A percentile compares a stretch with the other conserved stretches of the same genome.
Conservation (phyloP, 805 yeast species). For the Metschnikowia proteae region DNA sequence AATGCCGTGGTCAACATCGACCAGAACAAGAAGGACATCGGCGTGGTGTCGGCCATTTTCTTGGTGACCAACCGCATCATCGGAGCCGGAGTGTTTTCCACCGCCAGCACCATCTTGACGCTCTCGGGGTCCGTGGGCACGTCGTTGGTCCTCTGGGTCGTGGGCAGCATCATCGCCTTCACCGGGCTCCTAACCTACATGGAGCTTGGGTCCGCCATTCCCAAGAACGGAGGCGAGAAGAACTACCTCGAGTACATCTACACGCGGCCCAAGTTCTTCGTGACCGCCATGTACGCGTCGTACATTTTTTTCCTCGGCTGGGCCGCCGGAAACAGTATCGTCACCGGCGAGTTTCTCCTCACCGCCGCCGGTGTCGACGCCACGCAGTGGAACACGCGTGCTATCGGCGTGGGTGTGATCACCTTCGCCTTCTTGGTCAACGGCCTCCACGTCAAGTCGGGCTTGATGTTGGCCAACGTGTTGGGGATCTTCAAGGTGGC, state of each 20-base stretch:
- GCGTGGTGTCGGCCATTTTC: constrained; percentile 37
- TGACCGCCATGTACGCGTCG: constrained; percentile 57
- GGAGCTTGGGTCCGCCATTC: constrained; percentile 75
- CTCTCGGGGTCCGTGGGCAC: constrained; percentile 68
- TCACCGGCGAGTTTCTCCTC: constrained; percentile 73
- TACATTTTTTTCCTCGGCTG: constrained; percentile 75
- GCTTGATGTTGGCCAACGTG: constrained; percentile 58
- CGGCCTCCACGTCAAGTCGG: constrained; percentile 57
- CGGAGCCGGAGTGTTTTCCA: constrained; percentile 22
- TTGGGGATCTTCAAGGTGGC: constrained; percentile 71
- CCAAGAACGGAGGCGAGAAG: constrained; percentile 84
- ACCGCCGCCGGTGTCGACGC: constrained; percentile 67
- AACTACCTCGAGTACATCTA: constrained; percentile 72
- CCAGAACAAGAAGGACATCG: constrained; percentile 43
- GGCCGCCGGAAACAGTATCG: constrained; percentile 82
- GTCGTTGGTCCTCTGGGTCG: constrained; percentile 67
- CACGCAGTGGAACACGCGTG: constrained; percentile 74
- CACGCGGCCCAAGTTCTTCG: constrained; percentile 63
- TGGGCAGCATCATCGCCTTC: constrained; percentile 66
- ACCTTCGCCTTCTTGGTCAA: constrained; percentile 67
- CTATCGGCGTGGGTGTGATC: constrained; percentile 70
- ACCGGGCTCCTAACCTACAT: constrained; percentile 54
- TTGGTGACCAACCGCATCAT: constrained; percentile 19
- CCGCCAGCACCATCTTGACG: constrained; percentile 19
- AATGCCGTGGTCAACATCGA: constrained; percentile 35